These are phyloP conservation scores for Colletotrichum agaves DNA, from an alignment of 2,329 filamentous ascomycete genomes.

Conservation along the genomic window DNA sequence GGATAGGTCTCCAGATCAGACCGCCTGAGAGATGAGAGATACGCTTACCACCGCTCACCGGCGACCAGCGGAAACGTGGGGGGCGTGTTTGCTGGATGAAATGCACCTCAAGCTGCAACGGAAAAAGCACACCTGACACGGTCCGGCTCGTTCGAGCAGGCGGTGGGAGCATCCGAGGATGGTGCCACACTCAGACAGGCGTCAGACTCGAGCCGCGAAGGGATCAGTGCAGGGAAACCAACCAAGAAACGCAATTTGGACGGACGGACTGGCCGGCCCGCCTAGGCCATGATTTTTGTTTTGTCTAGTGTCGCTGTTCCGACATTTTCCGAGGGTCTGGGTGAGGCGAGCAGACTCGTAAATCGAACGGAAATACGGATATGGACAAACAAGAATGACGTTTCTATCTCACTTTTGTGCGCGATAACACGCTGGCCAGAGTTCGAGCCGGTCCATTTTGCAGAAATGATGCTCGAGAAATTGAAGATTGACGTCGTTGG, in stretches of 20 bases:
- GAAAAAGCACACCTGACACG: constrained; percentile 9
- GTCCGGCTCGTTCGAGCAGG: constrained; percentile 27
- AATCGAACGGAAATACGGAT: constrained; percentile 36
- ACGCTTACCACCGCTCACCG: constrained; percentile 5
- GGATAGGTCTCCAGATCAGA: constrained; percentile 14
- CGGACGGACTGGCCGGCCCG: constrained; percentile 26
- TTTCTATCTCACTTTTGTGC: not conserved
- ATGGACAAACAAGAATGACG: constrained; percentile 24
- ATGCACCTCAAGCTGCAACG: constrained; percentile 25
- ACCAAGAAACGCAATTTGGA: constrained; percentile 21
- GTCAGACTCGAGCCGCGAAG: constrained; percentile 22
- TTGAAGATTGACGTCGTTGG: not conserved
- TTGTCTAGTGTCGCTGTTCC: constrained; percentile 5
- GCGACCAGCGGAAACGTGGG: constrained; percentile 30
- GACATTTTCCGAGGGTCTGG: constrained; percentile 25
- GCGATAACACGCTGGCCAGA: not conserved
- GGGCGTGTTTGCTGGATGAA: not conserved
- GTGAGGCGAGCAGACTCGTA: constrained; percentile 30
- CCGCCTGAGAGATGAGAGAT: not conserved
- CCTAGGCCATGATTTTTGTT: not conserved
- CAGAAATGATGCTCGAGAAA: not conserved
- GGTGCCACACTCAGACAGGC: constrained; percentile 28
- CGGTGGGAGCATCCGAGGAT: constrained; percentile 30
- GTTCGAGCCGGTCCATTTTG: not conserved
- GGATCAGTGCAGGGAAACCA: constrained; percentile 31